A percentile compares a stretch with the other conserved stretches of the same genome.
Conservation (phyloP, 495 filamentous ascomycete genomes). For the Tuber borchii region DNA sequence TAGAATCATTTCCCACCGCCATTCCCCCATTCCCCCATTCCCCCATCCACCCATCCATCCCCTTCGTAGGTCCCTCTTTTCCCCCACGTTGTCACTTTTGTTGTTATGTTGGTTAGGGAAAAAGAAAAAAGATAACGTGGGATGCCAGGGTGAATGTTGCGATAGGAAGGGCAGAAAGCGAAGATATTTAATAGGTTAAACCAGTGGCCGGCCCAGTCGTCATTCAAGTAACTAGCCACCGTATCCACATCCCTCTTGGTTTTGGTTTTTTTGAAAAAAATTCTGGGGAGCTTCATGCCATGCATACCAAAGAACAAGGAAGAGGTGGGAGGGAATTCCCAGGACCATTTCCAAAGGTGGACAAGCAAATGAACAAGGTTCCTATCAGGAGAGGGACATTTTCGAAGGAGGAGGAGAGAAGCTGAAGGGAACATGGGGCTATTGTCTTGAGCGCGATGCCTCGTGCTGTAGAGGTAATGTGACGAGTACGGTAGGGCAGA, state of each 20-base stretch:
- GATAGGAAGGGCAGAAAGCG: neutral
- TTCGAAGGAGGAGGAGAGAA: neutral
- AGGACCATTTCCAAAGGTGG: neutral
- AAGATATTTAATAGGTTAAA: neutral
- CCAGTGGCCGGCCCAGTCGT: neutral
- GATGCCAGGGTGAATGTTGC: neutral
- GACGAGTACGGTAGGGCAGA: no score
- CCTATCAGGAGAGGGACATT: neutral
- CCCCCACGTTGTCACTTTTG: neutral
- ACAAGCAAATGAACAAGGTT: neutral
- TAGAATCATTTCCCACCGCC: neutral
- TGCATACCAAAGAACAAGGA: neutral
- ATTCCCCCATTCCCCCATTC: neutral
- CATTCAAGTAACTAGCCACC: neutral
- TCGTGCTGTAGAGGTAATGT: neutral
- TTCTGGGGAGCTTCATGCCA: neutral
- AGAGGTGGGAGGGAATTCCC: neutral
- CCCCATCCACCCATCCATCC: neutral
- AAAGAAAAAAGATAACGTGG: neutral
- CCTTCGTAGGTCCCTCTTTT: neutral
- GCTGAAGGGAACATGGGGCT: neutral
- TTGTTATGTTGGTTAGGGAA: neutral
- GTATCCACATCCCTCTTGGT: neutral
- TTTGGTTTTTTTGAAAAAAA: neutral
- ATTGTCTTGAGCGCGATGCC: neutral